Percentiles rank a stretch among this genome's conserved stretches.
phyloP scores from a whole-genome alignment of 352 stramenopile genomes.

The Blastocystis hominis region DNA sequence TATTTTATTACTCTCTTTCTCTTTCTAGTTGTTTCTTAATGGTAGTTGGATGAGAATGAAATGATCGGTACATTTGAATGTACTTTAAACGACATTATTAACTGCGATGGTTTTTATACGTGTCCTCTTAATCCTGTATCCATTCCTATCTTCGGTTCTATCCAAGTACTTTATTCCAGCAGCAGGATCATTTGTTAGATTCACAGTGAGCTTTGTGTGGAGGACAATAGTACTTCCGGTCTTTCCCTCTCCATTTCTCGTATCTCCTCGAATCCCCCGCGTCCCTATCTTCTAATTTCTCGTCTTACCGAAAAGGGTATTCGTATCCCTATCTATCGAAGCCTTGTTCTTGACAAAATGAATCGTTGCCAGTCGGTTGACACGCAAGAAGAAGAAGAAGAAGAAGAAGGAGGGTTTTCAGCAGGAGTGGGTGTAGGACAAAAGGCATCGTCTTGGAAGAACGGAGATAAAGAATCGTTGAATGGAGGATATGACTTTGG shows the following conservation, averaged over 20 bases:
- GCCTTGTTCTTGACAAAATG: not conserved
- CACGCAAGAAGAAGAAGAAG: not conserved
- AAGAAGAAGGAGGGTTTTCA: not conserved
- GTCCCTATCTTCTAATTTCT: not conserved
- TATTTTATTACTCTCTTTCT: not conserved
- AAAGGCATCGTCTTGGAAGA: not conserved
- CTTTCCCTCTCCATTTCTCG: not conserved
- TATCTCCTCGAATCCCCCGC: not conserved
- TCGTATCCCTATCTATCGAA: slow-evolving; percentile 23
- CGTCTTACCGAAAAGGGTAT: slow-evolving; percentile 29
- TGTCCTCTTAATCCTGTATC: not conserved
- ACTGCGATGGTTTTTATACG: slow-evolving; percentile 19
- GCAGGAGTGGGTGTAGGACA: not conserved
- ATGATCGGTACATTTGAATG: slow-evolving; percentile 8
- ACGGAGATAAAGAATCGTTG: not conserved
- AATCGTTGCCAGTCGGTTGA: not conserved
- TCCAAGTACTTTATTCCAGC: not conserved
- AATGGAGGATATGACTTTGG: not conserved
- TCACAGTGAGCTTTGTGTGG: not conserved
- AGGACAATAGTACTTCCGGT: not conserved
- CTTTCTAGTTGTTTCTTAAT: not conserved
- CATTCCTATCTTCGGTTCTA: slow-evolving; percentile 22
- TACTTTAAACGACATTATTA: not conserved
- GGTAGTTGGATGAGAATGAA: not conserved
- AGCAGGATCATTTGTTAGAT: not conserved